Evolutionary conservation across 805 yeast genomes (phyloP).

Genomic region (Isabelozyma pseudorhagii): DNA sequence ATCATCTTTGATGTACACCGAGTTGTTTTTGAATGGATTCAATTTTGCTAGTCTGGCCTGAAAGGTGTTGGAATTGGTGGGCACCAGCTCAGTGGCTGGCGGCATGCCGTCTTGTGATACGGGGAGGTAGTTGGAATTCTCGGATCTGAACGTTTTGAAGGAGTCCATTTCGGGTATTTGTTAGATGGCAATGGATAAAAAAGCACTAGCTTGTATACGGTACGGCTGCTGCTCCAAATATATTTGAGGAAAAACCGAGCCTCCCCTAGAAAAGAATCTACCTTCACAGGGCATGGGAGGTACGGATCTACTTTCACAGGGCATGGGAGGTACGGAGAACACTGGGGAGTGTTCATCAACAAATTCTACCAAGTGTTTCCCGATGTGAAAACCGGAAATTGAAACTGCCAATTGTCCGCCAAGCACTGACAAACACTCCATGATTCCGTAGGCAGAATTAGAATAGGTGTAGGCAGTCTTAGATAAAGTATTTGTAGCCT

Average conservation of each 20-base stretch:
- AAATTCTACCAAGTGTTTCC: slow-evolving; percentile 44
- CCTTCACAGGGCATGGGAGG: too few relatives aligned
- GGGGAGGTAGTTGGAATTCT: slow-evolving; percentile 22
- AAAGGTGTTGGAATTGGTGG: slow-evolving; percentile 17
- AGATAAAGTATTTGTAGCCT: slow-evolving; percentile 41
- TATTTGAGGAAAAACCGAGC: background rate
- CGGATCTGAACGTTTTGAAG: slow-evolving; percentile 28
- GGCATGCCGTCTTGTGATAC: slow-evolving; percentile 31
- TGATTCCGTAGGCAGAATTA: slow-evolving; percentile 73
- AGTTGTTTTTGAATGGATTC: slow-evolving; percentile 37
- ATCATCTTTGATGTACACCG: slow-evolving; percentile 40
- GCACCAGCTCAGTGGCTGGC: slow-evolving; percentile 5
- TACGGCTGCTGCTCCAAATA: background rate
- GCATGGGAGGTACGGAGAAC: too few relatives aligned
- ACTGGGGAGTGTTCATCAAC: slow-evolving; percentile 19
- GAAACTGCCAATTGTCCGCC: slow-evolving; percentile 62
- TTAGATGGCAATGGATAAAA: background rate
- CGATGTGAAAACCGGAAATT: slow-evolving; percentile 54
- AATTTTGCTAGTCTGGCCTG: slow-evolving; percentile 28
- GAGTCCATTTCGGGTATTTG: slow-evolving; percentile 27
- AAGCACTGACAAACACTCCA: slow-evolving; percentile 66
- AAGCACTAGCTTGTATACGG: background rate
- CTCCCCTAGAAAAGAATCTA: too few relatives aligned
- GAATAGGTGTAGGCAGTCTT: slow-evolving; percentile 41
- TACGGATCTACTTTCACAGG: too few relatives aligned